phyloP scores from a whole-genome alignment of 2,329 filamentous ascomycete genomes.

The Clonostachys rhizophaga region DNA sequence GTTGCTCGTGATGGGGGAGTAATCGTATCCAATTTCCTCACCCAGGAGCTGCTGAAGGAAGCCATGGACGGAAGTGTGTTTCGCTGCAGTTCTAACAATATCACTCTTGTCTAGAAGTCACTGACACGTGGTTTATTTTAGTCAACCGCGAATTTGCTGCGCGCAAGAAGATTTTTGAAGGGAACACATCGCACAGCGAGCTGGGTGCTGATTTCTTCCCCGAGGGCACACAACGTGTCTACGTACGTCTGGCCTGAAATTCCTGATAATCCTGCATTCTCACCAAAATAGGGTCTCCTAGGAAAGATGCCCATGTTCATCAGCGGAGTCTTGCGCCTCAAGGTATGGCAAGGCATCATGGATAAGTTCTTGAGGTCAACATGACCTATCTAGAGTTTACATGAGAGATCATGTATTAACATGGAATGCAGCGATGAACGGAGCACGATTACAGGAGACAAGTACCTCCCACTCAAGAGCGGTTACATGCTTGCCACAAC shows the following conservation, averaged over 20 bases:
- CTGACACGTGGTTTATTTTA: too few relatives aligned
- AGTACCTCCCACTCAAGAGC: neutral
- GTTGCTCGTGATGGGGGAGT: neutral
- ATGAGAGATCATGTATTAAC: neutral
- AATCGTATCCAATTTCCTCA: conserved; percentile 1
- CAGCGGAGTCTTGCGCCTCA: neutral
- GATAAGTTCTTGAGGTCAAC: neutral
- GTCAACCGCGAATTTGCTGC: too few relatives aligned
- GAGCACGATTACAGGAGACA: neutral
- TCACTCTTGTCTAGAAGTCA: too few relatives aligned
- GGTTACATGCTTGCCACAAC: conserved; percentile 1
- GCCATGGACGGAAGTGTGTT: neutral
- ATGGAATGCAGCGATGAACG: neutral
- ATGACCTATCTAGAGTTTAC: too few relatives aligned
- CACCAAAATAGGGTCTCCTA: neutral
- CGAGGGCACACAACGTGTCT: neutral
- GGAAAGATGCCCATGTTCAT: neutral
- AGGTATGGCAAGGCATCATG: neutral
- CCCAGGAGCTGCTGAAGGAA: neutral
- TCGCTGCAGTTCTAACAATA: neutral
- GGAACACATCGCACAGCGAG: neutral
- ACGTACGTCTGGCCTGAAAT: neutral
- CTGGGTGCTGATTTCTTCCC: conserved; percentile 1
- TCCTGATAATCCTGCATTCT: neutral
- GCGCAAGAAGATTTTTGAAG: too few relatives aligned